Evolutionary conservation across 176 grass and related monocot species (phyloP).

Genomic region (Coix lacrymajobi): DNA sequence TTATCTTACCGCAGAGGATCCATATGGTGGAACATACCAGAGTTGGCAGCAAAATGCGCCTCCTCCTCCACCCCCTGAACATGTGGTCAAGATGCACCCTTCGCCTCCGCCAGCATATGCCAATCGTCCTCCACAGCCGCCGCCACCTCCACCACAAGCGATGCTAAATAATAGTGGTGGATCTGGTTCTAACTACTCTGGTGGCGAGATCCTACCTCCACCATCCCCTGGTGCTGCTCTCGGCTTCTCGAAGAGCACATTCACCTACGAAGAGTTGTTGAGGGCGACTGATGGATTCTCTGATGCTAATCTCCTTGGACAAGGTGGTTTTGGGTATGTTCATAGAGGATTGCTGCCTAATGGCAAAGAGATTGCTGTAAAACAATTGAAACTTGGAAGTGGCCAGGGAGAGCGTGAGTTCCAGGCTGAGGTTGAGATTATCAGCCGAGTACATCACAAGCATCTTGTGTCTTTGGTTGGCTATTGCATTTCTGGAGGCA

Average conservation of each 20-base stretch:
- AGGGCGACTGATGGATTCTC: slow-evolving; percentile 71
- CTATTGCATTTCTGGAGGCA: slow-evolving; percentile 70
- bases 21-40: slow-evolving; percentile 49
- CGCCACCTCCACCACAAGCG: slow-evolving; percentile 34
- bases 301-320: slow-evolving; percentile 77
- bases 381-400: slow-evolving; percentile 73
- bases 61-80: slow-evolving; percentile 35
- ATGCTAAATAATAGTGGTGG: slow-evolving; percentile 58
- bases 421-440: slow-evolving; percentile 78
- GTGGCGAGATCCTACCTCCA: slow-evolving; percentile 55
- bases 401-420: slow-evolving; percentile 83
- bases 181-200: slow-evolving; percentile 67
- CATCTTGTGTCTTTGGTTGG: slow-evolving; percentile 79
- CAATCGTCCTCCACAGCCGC: slow-evolving; percentile 44
- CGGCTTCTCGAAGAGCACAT: slow-evolving; percentile 75
- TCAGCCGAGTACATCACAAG: slow-evolving; percentile 75
- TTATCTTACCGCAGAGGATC: slow-evolving; percentile 40
- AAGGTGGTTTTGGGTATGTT: slow-evolving; percentile 89
- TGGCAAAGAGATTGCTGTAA: slow-evolving; percentile 76
- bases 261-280: slow-evolving; percentile 68
- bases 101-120: slow-evolving; percentile 56
- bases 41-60: slow-evolving; percentile 64
- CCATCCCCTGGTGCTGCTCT: slow-evolving; percentile 52
- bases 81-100: slow-evolving; percentile 61
- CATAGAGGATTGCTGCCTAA: slow-evolving; percentile 66